These are phyloP conservation scores for Xenoacremonium recifei DNA, from an alignment of 2,329 filamentous ascomycete genomes.

Conservation along the genomic window DNA sequence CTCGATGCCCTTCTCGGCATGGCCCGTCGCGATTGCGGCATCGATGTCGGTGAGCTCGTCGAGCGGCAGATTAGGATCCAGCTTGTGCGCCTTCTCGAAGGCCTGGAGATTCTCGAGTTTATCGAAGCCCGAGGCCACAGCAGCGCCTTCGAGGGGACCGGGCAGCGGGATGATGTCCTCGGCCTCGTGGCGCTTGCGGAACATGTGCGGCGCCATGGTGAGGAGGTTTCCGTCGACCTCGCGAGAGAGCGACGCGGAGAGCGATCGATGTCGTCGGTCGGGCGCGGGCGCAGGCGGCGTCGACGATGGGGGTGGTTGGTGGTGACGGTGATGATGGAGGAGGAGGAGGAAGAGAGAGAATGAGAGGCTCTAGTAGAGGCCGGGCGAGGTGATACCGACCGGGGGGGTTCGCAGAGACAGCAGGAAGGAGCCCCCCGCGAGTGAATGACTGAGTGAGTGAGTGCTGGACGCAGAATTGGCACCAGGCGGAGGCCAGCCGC, in stretches of 20 bases:
- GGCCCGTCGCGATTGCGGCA: constrained; percentile 51
- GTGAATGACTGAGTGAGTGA: neutral
- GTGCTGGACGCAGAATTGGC: constrained; percentile 1
- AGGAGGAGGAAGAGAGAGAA: no score
- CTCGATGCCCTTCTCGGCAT: constrained; percentile 54
- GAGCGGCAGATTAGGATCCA: constrained; percentile 65
- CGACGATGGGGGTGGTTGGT: no score
- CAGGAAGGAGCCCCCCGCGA: constrained; percentile 7
- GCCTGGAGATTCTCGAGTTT: constrained; percentile 49
- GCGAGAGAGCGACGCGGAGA: no score
- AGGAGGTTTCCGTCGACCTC: constrained; percentile 7
- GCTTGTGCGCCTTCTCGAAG: constrained; percentile 59
- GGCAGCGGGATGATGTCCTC: constrained; percentile 44
- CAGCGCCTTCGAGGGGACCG: constrained; percentile 38
- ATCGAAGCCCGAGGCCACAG: constrained; percentile 39
- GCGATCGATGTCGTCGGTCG: neutral
- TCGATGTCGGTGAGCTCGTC: constrained; percentile 62
- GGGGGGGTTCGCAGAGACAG: neutral
- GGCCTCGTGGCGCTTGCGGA: constrained; percentile 46
- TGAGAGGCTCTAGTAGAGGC: neutral
- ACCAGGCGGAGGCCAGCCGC: neutral
- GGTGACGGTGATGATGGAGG: no score
- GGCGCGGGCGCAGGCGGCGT: neutral
- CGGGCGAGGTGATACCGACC: neutral
- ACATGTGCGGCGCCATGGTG: constrained; percentile 36